Evolutionary conservation across 2,329 filamentous ascomycete genomes (phyloP).

Genomic region (Aspergillus sergii): DNA sequence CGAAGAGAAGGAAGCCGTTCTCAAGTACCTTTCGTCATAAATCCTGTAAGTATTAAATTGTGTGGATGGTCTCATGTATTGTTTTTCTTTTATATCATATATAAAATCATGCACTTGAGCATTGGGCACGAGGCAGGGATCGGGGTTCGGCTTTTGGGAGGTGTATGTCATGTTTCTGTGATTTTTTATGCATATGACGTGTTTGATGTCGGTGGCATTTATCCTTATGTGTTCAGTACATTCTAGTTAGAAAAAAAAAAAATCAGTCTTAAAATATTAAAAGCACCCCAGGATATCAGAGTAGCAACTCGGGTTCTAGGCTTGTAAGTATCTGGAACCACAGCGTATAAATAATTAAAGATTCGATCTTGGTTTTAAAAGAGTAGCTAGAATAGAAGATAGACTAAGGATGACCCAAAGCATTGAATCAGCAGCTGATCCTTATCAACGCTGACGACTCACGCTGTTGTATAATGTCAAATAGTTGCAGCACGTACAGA

Average conservation of each 20-base stretch:
- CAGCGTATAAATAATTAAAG: too few relatives aligned
- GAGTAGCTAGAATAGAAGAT: background rate
- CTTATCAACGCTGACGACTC: background rate
- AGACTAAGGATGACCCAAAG: background rate
- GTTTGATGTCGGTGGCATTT: background rate
- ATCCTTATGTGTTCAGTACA: background rate
- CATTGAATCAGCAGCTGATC: background rate
- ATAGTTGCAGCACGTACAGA: background rate
- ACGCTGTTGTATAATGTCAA: background rate
- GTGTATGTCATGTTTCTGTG: conserved; percentile 7
- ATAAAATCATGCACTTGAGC: background rate
- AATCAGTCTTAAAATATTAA: background rate
- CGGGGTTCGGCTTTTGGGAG: conserved; percentile 3
- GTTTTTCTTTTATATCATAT: background rate
- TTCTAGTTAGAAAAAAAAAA: background rate
- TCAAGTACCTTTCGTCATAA: conserved; percentile 55
- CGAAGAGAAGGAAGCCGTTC: conserved; percentile 81
- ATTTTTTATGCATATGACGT: conserved; percentile 1
- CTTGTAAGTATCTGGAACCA: background rate
- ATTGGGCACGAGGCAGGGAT: background rate
- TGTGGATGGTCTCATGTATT: background rate
- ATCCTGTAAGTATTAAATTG: background rate
- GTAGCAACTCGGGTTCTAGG: too few relatives aligned
- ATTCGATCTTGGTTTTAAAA: background rate
- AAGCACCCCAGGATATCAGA: background rate